Evolutionary conservation across 495 filamentous ascomycete species (phyloP), one percentile per base, ranked within the genome.

Genomic region (Penicillium fimorum): DNA sequence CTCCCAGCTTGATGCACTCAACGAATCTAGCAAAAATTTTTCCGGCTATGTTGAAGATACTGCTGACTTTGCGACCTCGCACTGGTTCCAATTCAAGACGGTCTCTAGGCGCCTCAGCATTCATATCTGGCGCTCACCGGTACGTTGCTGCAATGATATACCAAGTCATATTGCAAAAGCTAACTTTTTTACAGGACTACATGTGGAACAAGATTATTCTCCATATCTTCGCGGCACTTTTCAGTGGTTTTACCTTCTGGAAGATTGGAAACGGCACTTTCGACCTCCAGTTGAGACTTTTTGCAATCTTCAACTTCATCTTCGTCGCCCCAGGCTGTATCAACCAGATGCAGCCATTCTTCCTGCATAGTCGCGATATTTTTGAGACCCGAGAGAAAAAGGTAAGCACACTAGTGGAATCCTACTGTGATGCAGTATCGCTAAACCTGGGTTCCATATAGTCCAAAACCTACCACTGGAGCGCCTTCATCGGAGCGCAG

Each of bases 261-360:
- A 76, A 75, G 22, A 65, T 76, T 47, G 73, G 68, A n/a, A 58
- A 75, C n/a, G 73, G 70, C 7, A 63, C 71, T 5, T 74, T 73
- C 29, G 62, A 59, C 10, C 55, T 77, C 6, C 74, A 77, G 37
- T 52, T 74, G 5, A 63, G 71, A 46, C 57, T 76, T 2, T 76
- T 77, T 61, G 68, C 89, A 44, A 94, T 96, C 70, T 90, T 84
- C 80, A 83, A 87, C 44, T 82, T 89, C 11, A 79, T 84, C 51
- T 88, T 87, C 68, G 80, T 83, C 1, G 77, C 86, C 4, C 89
- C 92, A 55, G 91, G 90, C 32, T 84, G 94, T 41, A 91, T 92
- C 65, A 94, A 94, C 61, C 89, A 92, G 65, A 87, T 93, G 76
- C 93, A 95, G 64, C 79, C 85, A 51, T 87, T 96, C 71, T 96